phyloP scores from a whole-genome alignment of 192 early-diverging fungal genomes.

The Linnemannia zychae region DNA sequence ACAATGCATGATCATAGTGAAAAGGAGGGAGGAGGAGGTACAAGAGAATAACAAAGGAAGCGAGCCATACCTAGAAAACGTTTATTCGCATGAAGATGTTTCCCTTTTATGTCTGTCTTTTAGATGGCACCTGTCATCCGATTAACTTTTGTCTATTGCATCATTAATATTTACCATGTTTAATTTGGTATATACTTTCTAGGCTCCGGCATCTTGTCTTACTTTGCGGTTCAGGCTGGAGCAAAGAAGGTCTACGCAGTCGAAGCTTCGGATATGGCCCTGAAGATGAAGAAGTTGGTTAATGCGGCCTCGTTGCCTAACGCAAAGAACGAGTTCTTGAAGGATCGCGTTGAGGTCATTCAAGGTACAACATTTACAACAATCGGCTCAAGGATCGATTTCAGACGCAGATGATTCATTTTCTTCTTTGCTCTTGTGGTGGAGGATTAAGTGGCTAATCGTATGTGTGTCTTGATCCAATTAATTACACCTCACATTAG shows the following conservation, averaged over 20 bases:
- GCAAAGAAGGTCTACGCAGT: conserved; percentile 95
- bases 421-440: background rate
- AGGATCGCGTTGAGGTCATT: conserved; percentile 85
- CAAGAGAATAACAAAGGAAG: too few species aligned
- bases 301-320: conserved; percentile 70
- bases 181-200: background rate
- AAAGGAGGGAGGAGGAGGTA: background rate
- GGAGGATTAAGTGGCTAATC: background rate
- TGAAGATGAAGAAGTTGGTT: conserved; percentile 89
- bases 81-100: too few species aligned
- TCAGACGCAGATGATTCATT: background rate
- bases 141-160: background rate
- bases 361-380: conserved; percentile 65
- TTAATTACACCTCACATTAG: conserved; percentile 37
- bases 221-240: conserved; percentile 95
- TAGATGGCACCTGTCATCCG: background rate
- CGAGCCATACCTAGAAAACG: too few species aligned
- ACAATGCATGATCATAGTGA: background rate
- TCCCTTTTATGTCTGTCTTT: background rate
- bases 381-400: background rate
- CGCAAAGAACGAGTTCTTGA: conserved; percentile 79
- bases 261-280: conserved; percentile 95
- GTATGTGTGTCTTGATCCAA: background rate
- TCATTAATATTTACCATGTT: background rate
- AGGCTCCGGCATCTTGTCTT: conserved; percentile 94